Conservation (phyloP, 108 stramenopile species). For the Nitzschia palea region DNA sequence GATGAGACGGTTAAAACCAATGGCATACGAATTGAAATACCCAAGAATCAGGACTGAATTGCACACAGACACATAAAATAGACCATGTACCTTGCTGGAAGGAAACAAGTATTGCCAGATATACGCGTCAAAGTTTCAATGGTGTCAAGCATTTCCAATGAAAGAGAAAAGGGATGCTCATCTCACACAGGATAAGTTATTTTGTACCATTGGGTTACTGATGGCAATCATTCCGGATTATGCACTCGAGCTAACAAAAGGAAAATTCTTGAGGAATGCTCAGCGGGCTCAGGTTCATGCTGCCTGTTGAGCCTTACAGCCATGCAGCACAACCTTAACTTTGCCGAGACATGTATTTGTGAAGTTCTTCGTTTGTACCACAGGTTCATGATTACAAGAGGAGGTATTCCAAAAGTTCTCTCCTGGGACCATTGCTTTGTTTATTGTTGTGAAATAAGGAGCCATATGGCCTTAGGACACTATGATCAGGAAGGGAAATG, state of each 20-base stretch:
- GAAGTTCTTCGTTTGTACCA: not conserved
- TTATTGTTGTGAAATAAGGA: conserved; percentile 13
- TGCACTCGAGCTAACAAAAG: conserved; percentile 29
- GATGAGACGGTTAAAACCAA: conserved; percentile 15
- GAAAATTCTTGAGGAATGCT: conserved; percentile 28
- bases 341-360: not conserved
- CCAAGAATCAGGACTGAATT: conserved; percentile 4
- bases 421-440: conserved; percentile 41
- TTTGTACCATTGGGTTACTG: conserved; percentile 31
- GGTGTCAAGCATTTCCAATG: conserved; percentile 21
- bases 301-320: conserved; percentile 20
- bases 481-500: not conserved
- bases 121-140: conserved; percentile 20
- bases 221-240: conserved; percentile 28
- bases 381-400: not conserved
- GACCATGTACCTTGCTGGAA: not conserved
- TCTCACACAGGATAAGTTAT: conserved; percentile 25
- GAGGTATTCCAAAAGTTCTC: not conserved
- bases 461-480: conserved; percentile 6
- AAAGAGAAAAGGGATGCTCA: conserved; percentile 27
- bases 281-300: conserved; percentile 9
- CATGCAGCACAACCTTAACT: not conserved
- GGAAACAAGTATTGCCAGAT: conserved; percentile 33
- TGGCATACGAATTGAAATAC: conserved; percentile 21
- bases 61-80: conserved; percentile 30